These are phyloP conservation scores for Lodderomyces beijingensis DNA, from an alignment of 1,139 yeast species.

Conservation along the genomic window DNA sequence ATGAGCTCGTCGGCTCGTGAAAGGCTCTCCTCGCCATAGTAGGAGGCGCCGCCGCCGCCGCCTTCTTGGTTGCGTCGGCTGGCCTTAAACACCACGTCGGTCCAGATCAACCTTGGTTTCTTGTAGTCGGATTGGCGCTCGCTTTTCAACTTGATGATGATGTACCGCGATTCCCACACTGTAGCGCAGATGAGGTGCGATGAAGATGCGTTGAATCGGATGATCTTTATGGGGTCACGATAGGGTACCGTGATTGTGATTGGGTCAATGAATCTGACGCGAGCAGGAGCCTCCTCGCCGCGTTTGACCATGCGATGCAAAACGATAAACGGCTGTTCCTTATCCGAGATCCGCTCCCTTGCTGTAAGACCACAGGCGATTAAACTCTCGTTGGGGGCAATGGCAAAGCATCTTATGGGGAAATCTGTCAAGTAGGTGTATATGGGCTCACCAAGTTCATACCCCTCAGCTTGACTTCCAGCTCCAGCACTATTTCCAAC, in stretches of 20 bases:
- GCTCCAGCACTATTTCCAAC: no score
- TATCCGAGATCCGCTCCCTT: conserved; percentile 60
- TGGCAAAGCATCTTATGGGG: conserved; percentile 74
- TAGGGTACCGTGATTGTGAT: conserved; percentile 80
- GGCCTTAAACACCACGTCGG: conserved; percentile 24
- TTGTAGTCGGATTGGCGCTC: conserved; percentile 26
- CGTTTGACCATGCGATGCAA: conserved; percentile 58
- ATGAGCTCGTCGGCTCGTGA: conserved; percentile 27
- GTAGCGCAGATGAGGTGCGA: conserved; percentile 78
- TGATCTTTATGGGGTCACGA: conserved; percentile 73
- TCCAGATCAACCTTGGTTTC: conserved; percentile 61
- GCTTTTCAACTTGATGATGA: conserved; percentile 60
- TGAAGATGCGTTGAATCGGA: conserved; percentile 69
- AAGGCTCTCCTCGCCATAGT: conserved; percentile 15
- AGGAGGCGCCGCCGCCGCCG: conserved; percentile 15
- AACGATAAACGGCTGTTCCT: conserved; percentile 77
- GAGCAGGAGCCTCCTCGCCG: conserved; percentile 12
- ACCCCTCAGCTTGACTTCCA: conserved; percentile 8
- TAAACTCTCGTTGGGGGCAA: conserved; percentile 59
- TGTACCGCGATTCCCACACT: conserved; percentile 71
- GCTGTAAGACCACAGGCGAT: conserved; percentile 85
- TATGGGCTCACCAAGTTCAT: conserved; percentile 53
- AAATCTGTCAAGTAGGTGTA: conserved; percentile 68
- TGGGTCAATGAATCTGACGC: conserved; percentile 37
- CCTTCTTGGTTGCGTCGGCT: conserved; percentile 14